Percentiles rank a stretch among this genome's conserved stretches.
Conservation (phyloP, 306 rosid species). For the Arachis stenosperma region DNA sequence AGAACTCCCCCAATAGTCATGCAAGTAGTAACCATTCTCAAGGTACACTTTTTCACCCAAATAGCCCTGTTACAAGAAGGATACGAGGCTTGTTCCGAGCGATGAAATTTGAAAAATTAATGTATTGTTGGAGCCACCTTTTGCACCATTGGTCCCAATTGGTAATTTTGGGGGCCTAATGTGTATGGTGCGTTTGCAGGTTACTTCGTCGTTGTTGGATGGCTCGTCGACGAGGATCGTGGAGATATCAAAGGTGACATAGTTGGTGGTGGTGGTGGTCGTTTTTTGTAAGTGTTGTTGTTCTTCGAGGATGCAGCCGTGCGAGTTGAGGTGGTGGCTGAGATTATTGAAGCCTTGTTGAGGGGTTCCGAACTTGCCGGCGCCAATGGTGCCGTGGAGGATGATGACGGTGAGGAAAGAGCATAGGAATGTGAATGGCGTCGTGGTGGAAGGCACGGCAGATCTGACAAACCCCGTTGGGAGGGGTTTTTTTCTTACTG, state of each 20-base stretch:
- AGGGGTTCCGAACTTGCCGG: conserved; percentile 91
- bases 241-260: conserved; percentile 73
- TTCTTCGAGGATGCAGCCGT: conserved; percentile 81
- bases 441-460: conserved; percentile 74
- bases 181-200: conserved; percentile 64
- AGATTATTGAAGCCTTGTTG: conserved; percentile 80
- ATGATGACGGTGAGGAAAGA: conserved; percentile 83
- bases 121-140: conserved; percentile 65
- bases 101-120: conserved; percentile 65
- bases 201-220: conserved; percentile 50
- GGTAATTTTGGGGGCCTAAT: conserved; percentile 81
- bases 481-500: too few relatives aligned
- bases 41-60: conserved; percentile 68
- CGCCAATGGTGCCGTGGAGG: conserved; percentile 85
- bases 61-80: conserved; percentile 67
- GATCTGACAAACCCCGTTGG: conserved; percentile 51
- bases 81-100: conserved; percentile 73
- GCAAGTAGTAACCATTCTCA: conserved; percentile 68
- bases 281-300: conserved; percentile 22
- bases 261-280: conserved; percentile 51
- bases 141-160: conserved; percentile 81
- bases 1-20: conserved; percentile 82
- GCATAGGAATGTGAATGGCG: conserved; percentile 64
- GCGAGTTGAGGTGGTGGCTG: conserved; percentile 55
- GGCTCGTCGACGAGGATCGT: conserved; percentile 72